phyloP scores from a whole-genome alignment of 1,284 basidiomycete species.

The Apiotrichum gracile region DNA sequence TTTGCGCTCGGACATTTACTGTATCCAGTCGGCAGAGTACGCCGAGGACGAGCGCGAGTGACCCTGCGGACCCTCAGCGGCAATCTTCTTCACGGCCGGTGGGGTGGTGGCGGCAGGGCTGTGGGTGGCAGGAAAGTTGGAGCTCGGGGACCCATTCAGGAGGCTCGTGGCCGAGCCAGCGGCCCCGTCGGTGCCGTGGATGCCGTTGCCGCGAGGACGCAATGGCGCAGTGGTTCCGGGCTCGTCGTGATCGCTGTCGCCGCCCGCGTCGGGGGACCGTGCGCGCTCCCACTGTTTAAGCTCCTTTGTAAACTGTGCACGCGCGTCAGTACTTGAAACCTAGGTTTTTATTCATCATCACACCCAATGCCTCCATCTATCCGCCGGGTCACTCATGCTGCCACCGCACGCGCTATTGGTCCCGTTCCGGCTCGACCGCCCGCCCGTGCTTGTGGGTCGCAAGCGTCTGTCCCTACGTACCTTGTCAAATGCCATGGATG shows the following conservation, averaged over 20 bases:
- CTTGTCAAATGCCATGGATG: slow-evolving; percentile 43
- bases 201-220: background rate
- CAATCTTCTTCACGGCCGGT: background rate
- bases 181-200: background rate
- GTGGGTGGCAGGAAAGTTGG: no score
- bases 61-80: background rate
- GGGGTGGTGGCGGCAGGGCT: no score
- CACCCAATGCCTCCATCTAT: background rate
- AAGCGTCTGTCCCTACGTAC: slow-evolving; percentile 10
- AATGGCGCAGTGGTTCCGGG: no score
- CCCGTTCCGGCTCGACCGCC: background rate
- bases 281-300: slow-evolving; percentile 44
- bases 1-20: no score
- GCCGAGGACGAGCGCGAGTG: slow-evolving; percentile 1
- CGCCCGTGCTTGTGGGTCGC: no score
- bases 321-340: background rate
- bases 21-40: slow-evolving; percentile 11
- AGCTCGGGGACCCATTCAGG: no score
- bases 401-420: background rate
- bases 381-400: background rate
- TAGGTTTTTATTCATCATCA: background rate
- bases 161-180: background rate
- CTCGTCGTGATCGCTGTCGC: slow-evolving; percentile 5
- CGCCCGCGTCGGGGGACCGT: slow-evolving; percentile 25
- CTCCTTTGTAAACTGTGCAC: slow-evolving; percentile 40